A percentile compares a stretch with the other conserved stretches of the same genome.
These are phyloP conservation scores for Penicillium taxi DNA, from an alignment of 495 filamentous ascomycete species.

Conservation along the genomic window DNA sequence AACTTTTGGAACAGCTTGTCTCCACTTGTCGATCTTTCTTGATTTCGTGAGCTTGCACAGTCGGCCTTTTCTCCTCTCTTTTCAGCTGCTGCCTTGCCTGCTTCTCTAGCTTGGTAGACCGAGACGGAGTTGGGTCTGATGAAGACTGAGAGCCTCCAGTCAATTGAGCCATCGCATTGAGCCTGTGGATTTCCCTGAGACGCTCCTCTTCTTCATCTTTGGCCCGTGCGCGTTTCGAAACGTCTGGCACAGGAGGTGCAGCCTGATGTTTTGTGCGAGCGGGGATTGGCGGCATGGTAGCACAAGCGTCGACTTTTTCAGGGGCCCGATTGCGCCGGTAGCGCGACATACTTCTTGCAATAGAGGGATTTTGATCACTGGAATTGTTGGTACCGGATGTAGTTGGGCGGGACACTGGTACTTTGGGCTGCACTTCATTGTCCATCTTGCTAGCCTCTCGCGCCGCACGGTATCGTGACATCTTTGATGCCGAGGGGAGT, in stretches of 20 bases:
- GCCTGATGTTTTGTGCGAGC: slow-evolving; percentile 4
- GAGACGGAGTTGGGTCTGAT: slow-evolving; percentile 12
- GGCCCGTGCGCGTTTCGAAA: too few species aligned
- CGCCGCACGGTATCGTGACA: slow-evolving; percentile 33
- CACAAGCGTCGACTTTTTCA: slow-evolving; percentile 6
- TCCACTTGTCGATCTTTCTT: background rate
- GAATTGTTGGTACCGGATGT: background rate
- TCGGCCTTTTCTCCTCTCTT: background rate
- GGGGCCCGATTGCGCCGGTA: slow-evolving; percentile 42
- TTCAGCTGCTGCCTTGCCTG: slow-evolving; percentile 2
- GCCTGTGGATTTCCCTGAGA: slow-evolving; percentile 34
- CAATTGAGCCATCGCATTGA: slow-evolving; percentile 31
- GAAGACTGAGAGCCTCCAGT: slow-evolving; percentile 21
- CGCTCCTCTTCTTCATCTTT: slow-evolving; percentile 35
- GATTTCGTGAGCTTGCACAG: background rate
- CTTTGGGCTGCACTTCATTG: too few species aligned
- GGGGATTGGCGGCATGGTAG: slow-evolving; percentile 1
- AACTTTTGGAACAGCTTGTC: background rate
- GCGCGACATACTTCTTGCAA: slow-evolving; percentile 51
- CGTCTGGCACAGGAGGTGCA: too few species aligned
- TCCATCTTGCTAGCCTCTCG: slow-evolving; percentile 8
- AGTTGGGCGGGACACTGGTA: background rate
- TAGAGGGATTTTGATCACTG: slow-evolving; percentile 24
- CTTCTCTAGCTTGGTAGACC: slow-evolving; percentile 10
- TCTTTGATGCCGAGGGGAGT: slow-evolving; percentile 12